Percentiles rank a stretch among this genome's conserved stretches.
These are phyloP conservation scores for Aspergillus transmontanensis DNA, from an alignment of 2,329 filamentous ascomycete species.

Conservation along the genomic window DNA sequence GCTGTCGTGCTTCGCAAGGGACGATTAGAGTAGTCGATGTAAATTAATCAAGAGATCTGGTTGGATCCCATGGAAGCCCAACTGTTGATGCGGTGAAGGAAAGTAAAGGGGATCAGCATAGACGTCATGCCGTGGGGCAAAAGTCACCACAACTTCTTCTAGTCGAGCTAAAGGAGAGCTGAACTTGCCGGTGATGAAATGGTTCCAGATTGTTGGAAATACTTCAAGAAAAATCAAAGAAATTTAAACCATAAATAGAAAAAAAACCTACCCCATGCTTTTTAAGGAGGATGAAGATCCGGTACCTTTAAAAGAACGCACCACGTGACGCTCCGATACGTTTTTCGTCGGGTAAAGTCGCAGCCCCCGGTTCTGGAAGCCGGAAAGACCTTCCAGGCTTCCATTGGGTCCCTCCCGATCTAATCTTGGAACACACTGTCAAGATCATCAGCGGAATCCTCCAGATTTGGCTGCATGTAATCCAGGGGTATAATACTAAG, in stretches of 20 bases:
- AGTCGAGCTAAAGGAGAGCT: background rate
- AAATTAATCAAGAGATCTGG: constrained; percentile 15
- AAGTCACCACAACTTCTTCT: background rate
- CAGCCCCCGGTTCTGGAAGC: constrained; percentile 7
- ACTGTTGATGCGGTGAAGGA: constrained; percentile 29
- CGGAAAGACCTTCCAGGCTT: background rate
- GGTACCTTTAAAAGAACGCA: constrained; percentile 8
- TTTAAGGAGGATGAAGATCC: background rate
- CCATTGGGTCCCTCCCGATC: background rate
- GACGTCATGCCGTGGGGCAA: constrained; percentile 29
- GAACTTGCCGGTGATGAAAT: background rate
- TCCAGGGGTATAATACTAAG: background rate
- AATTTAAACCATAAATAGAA: background rate
- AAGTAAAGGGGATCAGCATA: constrained; percentile 12
- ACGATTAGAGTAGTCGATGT: constrained; percentile 9
- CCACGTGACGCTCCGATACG: constrained; percentile 20
- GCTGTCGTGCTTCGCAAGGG: constrained; percentile 17
- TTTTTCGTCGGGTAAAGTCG: constrained; percentile 29
- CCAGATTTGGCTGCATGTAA: constrained; percentile 3
- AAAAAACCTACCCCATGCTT: background rate
- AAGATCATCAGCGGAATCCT: background rate
- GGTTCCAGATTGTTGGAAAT: background rate
- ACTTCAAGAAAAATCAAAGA: background rate
- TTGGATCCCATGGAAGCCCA: constrained; percentile 23
- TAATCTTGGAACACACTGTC: background rate